These are phyloP conservation scores for Tricholoma terreum DNA, from an alignment of 768 basidiomycete species.

Conservation along the genomic window DNA sequence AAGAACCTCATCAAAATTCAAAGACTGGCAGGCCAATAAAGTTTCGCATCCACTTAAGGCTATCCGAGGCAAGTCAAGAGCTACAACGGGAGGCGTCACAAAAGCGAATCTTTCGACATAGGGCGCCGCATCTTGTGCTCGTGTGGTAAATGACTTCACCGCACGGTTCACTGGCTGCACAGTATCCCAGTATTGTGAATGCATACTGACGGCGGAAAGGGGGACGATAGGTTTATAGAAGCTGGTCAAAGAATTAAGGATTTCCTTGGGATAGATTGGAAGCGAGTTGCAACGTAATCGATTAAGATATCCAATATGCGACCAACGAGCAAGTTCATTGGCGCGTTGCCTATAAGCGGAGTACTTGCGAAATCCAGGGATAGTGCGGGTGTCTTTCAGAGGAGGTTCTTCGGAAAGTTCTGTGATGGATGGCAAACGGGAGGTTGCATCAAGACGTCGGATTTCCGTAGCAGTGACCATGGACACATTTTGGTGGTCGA, in stretches of 20 bases:
- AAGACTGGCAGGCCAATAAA: slow-evolving; percentile 27
- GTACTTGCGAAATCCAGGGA: slow-evolving; percentile 65
- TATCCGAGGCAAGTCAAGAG: slow-evolving; percentile 66
- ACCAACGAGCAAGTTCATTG: slow-evolving; percentile 57
- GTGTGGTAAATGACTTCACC: slow-evolving; percentile 62
- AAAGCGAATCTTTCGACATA: slow-evolving; percentile 73
- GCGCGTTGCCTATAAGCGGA: slow-evolving; percentile 47
- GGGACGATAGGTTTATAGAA: slow-evolving; percentile 53
- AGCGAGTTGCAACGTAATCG: slow-evolving; percentile 55
- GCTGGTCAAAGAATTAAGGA: slow-evolving; percentile 35
- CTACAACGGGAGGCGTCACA: slow-evolving; percentile 75
- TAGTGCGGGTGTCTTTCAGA: slow-evolving; percentile 69
- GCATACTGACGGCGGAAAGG: slow-evolving; percentile 37
- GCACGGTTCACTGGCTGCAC: slow-evolving; percentile 39
- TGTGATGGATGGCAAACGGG: slow-evolving; percentile 47
- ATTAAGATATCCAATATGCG: slow-evolving; percentile 73
- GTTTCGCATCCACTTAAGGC: slow-evolving; percentile 46
- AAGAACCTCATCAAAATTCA: slow-evolving; percentile 62
- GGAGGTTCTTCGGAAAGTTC: slow-evolving; percentile 64
- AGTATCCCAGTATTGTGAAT: slow-evolving; percentile 41
- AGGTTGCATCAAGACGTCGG: slow-evolving; percentile 55
- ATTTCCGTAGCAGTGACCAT: slow-evolving; percentile 52
- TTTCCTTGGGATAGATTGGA: slow-evolving; percentile 48
- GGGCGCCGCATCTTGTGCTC: slow-evolving; percentile 51
- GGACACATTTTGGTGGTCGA: slow-evolving; percentile 52